Percentiles rank a stretch among this genome's conserved stretches.
Evolutionary conservation across 2,329 filamentous ascomycete species (phyloP).

Genomic region (Lasiodiplodia sp.): DNA sequence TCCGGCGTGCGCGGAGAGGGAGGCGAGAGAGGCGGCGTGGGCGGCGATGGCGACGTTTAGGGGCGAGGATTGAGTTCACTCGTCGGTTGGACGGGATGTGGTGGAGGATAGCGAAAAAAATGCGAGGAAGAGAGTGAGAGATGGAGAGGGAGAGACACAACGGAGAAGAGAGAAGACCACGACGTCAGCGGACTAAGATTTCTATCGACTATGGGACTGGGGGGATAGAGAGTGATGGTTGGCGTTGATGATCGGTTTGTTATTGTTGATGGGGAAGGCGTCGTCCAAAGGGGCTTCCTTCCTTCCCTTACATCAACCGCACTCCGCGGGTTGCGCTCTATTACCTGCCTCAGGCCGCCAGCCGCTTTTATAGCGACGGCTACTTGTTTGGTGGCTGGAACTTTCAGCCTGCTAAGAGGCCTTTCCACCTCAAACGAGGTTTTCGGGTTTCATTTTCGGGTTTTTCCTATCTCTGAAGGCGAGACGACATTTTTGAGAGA

Average conservation of each 20-base stretch:
- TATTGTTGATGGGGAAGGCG: background rate
- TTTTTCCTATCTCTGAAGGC: background rate
- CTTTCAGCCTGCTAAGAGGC: no score
- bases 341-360: background rate
- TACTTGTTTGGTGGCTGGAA: background rate
- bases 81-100: background rate
- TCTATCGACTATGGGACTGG: background rate
- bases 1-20: background rate
- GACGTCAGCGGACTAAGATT: background rate
- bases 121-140: background rate
- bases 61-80: background rate
- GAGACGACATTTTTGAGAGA: background rate
- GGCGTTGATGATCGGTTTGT: background rate
- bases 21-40: constrained; percentile 1
- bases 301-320: background rate
- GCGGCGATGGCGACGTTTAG: background rate
- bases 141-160: background rate
- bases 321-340: background rate
- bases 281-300: background rate
- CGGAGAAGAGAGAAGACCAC: background rate
- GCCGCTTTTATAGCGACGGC: background rate
- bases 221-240: background rate
- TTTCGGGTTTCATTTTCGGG: no score
- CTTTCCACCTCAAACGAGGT: no score
- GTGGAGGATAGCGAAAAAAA: background rate